Conservation (phyloP, 176 grass and related monocot genomes). For the Oryza brachyantha region DNA sequence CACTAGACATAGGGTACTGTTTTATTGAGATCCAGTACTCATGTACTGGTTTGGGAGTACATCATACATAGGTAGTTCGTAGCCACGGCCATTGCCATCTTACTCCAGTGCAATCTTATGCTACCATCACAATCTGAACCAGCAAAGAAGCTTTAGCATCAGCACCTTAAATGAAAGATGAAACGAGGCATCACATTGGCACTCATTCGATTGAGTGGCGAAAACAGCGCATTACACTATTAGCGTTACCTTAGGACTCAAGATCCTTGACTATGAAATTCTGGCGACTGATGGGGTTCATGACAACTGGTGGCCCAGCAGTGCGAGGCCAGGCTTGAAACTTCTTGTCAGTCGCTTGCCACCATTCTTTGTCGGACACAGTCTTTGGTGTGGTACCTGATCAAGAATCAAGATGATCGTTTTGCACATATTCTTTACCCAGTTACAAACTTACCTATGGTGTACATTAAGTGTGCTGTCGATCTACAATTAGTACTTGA, state of each 20-base stretch:
- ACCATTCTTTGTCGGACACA: conserved; percentile 76
- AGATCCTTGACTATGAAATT: conserved; percentile 83
- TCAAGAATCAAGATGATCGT: conserved; percentile 13
- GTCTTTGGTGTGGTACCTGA: conserved; percentile 78
- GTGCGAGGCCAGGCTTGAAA: conserved; percentile 90
- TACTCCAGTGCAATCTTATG: background rate
- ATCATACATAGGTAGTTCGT: background rate
- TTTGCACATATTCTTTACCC: background rate
- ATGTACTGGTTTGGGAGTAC: background rate
- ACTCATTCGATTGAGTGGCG: background rate
- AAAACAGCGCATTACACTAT: too few relatives aligned
- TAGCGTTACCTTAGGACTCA: conserved; percentile 35
- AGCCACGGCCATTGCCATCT: background rate
- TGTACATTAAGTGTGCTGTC: background rate
- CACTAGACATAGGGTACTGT: background rate
- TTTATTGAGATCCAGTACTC: conserved; percentile 28
- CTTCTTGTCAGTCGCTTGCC: conserved; percentile 66
- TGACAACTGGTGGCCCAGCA: conserved; percentile 66
- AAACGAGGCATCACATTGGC: background rate
- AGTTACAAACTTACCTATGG: background rate
- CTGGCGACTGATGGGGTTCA: conserved; percentile 93
- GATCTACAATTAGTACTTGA: background rate
- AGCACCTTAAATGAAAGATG: background rate
- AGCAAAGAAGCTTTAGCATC: background rate
- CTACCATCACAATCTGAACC: background rate